Conservation (phyloP, 441 rosid genomes). For the Kokia cookei region DNA sequence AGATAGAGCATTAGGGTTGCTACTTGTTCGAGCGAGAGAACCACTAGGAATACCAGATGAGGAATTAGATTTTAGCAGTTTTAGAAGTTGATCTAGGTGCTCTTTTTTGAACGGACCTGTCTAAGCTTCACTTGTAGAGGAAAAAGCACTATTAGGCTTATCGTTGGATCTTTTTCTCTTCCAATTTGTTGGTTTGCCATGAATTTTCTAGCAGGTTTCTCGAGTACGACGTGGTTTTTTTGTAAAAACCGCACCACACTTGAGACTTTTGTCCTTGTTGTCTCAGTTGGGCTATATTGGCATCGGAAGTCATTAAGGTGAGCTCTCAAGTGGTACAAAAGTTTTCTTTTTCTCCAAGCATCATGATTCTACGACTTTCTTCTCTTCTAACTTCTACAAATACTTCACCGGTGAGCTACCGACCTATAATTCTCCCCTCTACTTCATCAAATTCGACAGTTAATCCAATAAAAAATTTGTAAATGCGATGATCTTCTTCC, state of each 20-base stretch:
- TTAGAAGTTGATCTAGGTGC: neutral
- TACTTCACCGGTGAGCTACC: neutral
- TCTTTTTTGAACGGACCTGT: neutral
- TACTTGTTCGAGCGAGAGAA: neutral
- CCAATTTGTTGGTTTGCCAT: neutral
- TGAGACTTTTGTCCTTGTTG: neutral
- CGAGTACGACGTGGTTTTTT: neutral
- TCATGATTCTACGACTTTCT: neutral
- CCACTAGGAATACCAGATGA: neutral
- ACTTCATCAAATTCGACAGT: neutral
- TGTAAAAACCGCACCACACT: neutral
- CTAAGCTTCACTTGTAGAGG: neutral
- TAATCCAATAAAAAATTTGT: neutral
- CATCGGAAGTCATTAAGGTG: neutral
- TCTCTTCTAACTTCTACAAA: neutral
- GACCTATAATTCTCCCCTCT: neutral
- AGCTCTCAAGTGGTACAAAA: neutral
- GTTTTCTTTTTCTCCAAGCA: neutral
- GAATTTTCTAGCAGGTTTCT: neutral
- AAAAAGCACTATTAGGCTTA: neutral
- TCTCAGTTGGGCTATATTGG: neutral
- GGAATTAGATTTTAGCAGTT: neutral
- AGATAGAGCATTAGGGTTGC: neutral
- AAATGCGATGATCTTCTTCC: too few species aligned
- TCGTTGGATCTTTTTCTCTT: neutral